Conservation (phyloP, 495 filamentous ascomycete genomes). For the Hypoxylon cercidicola region DNA sequence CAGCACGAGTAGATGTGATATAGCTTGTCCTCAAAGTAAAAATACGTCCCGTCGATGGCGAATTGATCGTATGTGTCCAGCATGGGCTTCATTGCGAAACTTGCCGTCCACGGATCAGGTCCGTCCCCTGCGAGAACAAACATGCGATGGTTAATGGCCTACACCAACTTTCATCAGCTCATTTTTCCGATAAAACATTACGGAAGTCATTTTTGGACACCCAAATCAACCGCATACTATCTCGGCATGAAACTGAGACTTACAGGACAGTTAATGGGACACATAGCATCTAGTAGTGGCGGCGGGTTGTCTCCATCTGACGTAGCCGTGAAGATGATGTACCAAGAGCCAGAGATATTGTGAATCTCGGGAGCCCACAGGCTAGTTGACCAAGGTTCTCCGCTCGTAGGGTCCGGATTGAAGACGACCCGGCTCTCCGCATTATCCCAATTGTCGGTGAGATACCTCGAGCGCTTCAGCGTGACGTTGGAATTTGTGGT, state of each 20-base stretch:
- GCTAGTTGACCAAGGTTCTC: conserved; percentile 55
- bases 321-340: conserved; percentile 63
- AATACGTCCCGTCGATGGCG: conserved; percentile 64
- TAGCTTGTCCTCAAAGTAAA: conserved; percentile 50
- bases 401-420: conserved; percentile 47
- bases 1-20: conserved; percentile 65
- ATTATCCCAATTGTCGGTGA: conserved; percentile 56
- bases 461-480: conserved; percentile 45
- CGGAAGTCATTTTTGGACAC: not conserved
- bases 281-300: conserved; percentile 44
- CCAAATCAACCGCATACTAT: conserved; percentile 13
- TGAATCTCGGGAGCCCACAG: conserved; percentile 64
- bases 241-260: conserved; percentile 16
- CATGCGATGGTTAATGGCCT: conserved; percentile 63
- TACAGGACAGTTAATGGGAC: conserved; percentile 53
- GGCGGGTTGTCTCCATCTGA: conserved; percentile 48
- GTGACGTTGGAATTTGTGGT: conserved; percentile 48
- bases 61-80: conserved; percentile 63
- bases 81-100: conserved; percentile 54
- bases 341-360: conserved; percentile 56
- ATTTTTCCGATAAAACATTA: not conserved
- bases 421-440: conserved; percentile 55
- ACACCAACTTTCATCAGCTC: conserved; percentile 43
- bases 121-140: conserved; percentile 56
- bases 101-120: conserved; percentile 56